Evolutionary conservation across 371 early-diverging fungal species (phyloP).

Genomic region (Apophysomyces variabilis): DNA sequence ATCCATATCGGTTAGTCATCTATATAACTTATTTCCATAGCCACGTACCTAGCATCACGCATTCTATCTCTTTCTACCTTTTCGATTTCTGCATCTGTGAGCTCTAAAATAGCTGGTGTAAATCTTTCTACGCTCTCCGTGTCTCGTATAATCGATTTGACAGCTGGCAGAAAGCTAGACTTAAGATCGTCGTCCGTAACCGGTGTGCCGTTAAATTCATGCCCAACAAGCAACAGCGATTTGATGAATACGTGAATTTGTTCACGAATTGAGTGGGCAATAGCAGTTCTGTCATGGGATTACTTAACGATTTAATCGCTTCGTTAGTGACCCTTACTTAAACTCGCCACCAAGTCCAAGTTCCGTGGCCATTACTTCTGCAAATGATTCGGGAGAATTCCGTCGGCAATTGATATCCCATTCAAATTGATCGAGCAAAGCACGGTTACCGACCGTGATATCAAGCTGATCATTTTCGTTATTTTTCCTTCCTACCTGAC

Average conservation of each 20-base stretch:
- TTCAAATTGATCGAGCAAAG: conserved; percentile 89
- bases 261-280: conserved; percentile 94
- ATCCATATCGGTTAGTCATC: background rate
- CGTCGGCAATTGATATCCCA: conserved; percentile 84
- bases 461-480: conserved; percentile 61
- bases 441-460: conserved; percentile 80
- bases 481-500: background rate
- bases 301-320: conserved; percentile 4
- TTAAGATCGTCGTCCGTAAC: conserved; percentile 81
- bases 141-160: conserved; percentile 58
- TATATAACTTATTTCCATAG: background rate
- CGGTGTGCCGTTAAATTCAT: conserved; percentile 65
- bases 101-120: conserved; percentile 67
- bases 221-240: conserved; percentile 81
- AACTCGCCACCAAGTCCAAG: conserved; percentile 80
- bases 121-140: conserved; percentile 56
- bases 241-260: conserved; percentile 86
- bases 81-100: conserved; percentile 77
- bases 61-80: conserved; percentile 82
- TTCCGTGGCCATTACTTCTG: conserved; percentile 68
- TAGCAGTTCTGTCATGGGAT: conserved; percentile 68
- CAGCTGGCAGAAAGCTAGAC: conserved; percentile 69
- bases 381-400: conserved; percentile 81
- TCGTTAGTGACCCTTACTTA: conserved; percentile 50
- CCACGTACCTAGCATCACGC: conserved; percentile 55